Base-by-base conservation (phyloP, 225 moss, liverwort and hornwort genomes). In the Takakia lepidozioides region DNA sequence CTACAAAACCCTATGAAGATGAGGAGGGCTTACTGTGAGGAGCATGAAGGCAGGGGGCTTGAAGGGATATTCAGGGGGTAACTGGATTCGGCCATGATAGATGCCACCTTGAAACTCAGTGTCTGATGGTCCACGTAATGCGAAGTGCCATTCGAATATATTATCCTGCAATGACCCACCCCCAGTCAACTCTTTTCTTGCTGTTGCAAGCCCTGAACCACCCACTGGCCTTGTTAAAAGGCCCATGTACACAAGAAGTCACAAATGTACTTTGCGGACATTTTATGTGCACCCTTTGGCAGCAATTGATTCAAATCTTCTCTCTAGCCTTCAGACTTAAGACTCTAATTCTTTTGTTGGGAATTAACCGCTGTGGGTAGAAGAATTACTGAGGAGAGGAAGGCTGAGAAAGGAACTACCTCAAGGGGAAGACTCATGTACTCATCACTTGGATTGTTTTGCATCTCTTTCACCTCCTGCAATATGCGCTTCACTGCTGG, bases 101-200 rank as follows among this genome's bases (percentile, higher is more conserved):
- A 98, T 79, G 42, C 95, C 95, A 42, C 95, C 87, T 58, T 98
- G 90, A 26, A 98, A 91, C 55, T 98, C 91, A 34, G 91, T 91
- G 48, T 91, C 95, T 58, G 87, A 80, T 27, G 95, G 90, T n/a
- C 95, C 95, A 34, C 87, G 74, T 55, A 98, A 85, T 26, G 95
- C 95, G 46, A 98, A 98, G 62, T 91, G 91, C 95, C 95, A 98
- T 60, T 98, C 95, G 55, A 98, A 98, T 27, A 98, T 90, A 24
- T 98, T 98, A 63, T 90, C 90, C 82, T 86, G 80, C 51, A 48
- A 38, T 27, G 24, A 42, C 55, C n/a, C n/a, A n/a, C n/a, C n/a
- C n/a, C n/a, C n/a, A n/a, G n/a, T n/a, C n/a, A n/a, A n/a, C n/a
- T n/a, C n/a, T n/a, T n/a, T n/a, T n/a, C n/a, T n/a, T n/a, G n/a